phyloP scores from a whole-genome alignment of 352 stramenopile genomes.

The Phytophthora tubulina region DNA sequence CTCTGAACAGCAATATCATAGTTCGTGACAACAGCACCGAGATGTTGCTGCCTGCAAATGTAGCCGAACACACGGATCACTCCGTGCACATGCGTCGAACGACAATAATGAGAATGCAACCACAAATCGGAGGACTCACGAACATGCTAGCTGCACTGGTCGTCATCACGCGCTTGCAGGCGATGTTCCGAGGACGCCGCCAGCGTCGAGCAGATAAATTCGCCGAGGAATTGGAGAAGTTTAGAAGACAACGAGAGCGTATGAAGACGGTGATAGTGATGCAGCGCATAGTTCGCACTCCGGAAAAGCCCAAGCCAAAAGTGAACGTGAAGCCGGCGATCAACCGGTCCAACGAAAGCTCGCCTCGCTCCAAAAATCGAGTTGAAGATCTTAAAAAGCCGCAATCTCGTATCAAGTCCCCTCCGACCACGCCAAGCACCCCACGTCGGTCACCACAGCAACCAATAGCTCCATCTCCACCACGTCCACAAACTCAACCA shows the following conservation, averaged over 20 bases:
- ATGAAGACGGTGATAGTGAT: conserved; percentile 41
- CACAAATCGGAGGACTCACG: conserved; percentile 9
- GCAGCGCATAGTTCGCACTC: conserved; percentile 31
- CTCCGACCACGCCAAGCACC: neutral
- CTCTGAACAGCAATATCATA: conserved; percentile 59
- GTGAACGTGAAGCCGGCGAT: conserved; percentile 1
- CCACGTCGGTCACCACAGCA: neutral
- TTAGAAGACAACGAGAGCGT: conserved; percentile 38
- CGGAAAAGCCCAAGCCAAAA: conserved; percentile 19
- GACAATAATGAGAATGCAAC: conserved; percentile 17
- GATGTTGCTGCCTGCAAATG: conserved; percentile 12
- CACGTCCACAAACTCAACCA: conserved; percentile 5
- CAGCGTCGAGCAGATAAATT: conserved; percentile 43
- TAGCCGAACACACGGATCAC: neutral
- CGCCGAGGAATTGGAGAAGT: conserved; percentile 42
- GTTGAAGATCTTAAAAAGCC: conserved; percentile 13
- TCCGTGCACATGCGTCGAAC: conserved; percentile 12
- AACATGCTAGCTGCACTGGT: conserved; percentile 35
- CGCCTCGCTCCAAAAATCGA: conserved; percentile 14
- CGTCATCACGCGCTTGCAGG: conserved; percentile 46
- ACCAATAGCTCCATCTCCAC: neutral
- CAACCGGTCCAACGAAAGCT: conserved; percentile 4
- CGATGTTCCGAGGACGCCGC: conserved; percentile 44
- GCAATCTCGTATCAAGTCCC: conserved; percentile 6
- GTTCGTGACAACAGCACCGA: conserved; percentile 15